Percentiles rank a stretch among this genome's conserved stretches.
Evolutionary conservation across 2,329 filamentous ascomycete genomes (phyloP).

Genomic region (Trichophyton schoenleinii): DNA sequence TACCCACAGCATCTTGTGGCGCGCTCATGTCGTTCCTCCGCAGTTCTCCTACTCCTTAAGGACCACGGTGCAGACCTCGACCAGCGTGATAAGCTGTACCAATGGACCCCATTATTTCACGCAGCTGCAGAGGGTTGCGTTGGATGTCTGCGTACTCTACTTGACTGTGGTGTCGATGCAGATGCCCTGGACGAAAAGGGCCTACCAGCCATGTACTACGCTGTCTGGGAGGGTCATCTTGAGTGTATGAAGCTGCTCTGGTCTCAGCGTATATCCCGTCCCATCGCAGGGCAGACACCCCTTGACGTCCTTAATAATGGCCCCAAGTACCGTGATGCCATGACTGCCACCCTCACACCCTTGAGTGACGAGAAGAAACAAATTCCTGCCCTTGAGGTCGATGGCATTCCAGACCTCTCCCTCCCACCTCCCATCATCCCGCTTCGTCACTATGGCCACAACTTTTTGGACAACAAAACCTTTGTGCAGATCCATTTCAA

Average conservation of each 20-base stretch:
- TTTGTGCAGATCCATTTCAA: constrained; percentile 90
- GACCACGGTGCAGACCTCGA: constrained; percentile 80
- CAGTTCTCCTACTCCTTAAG: constrained; percentile 67
- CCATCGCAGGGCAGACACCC: constrained; percentile 19
- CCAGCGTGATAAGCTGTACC: constrained; percentile 88
- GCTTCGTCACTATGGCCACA: constrained; percentile 86
- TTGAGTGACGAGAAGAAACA: constrained; percentile 2
- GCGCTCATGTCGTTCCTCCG: constrained; percentile 68
- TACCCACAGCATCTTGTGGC: constrained; percentile 97
- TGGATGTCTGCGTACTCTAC: constrained; percentile 66
- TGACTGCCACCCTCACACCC: constrained; percentile 7
- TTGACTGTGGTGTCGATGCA: constrained; percentile 66
- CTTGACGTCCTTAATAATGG: constrained; percentile 27
- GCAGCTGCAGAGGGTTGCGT: constrained; percentile 94
- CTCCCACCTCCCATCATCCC: constrained; percentile 94
- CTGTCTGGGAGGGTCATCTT: constrained; percentile 91
- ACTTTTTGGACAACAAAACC: constrained; percentile 95
- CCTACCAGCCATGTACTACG: constrained; percentile 93
- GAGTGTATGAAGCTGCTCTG: constrained; percentile 81
- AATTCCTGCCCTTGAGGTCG: constrained; percentile 47
- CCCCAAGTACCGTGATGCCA: constrained; percentile 19
- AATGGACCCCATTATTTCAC: constrained; percentile 94
- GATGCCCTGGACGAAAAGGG: constrained; percentile 82
- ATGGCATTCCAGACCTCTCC: constrained; percentile 83
- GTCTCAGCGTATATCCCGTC: constrained; percentile 22